Evolutionary conservation across 2,329 filamentous ascomycete genomes (phyloP).

Genomic region (Xylaria arbuscula): DNA sequence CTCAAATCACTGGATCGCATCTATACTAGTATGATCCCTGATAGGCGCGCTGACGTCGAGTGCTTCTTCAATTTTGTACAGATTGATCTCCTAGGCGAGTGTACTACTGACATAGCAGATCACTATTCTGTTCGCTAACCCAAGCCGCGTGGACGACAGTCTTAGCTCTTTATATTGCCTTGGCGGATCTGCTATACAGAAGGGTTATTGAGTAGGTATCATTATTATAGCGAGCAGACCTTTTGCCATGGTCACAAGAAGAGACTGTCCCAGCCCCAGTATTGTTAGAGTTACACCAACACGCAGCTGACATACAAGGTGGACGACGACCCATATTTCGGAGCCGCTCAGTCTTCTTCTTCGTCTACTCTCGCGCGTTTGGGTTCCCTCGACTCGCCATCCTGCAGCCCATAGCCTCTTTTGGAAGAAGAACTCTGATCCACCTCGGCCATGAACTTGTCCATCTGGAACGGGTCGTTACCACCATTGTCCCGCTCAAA

Average conservation of each 20-base stretch:
- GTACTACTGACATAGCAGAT: background rate
- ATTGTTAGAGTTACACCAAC: too few relatives aligned
- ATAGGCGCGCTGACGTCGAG: background rate
- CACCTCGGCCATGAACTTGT: slow-evolving; percentile 89
- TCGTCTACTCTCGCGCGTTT: slow-evolving; percentile 86
- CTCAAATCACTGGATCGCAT: background rate
- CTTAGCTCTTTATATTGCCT: background rate
- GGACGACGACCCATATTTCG: slow-evolving; percentile 10
- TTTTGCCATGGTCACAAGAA: background rate
- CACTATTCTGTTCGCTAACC: background rate
- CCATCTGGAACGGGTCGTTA: slow-evolving; percentile 89
- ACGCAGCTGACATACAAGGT: background rate
- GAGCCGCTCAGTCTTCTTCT: slow-evolving; percentile 55
- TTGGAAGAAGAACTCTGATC: slow-evolving; percentile 71
- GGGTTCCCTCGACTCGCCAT: slow-evolving; percentile 66
- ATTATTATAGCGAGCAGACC: background rate
- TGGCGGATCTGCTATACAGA: background rate
- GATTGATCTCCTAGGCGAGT: background rate
- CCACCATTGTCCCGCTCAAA: slow-evolving; percentile 84
- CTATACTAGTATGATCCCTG: background rate
- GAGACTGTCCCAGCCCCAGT: background rate
- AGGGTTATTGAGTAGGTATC: background rate
- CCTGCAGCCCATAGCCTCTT: slow-evolving; percentile 81
- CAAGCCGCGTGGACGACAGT: background rate
- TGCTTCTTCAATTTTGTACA: background rate